Evolutionary conservation across 331 rosid genomes (phyloP).

Genomic region (Malus hybrid): DNA sequence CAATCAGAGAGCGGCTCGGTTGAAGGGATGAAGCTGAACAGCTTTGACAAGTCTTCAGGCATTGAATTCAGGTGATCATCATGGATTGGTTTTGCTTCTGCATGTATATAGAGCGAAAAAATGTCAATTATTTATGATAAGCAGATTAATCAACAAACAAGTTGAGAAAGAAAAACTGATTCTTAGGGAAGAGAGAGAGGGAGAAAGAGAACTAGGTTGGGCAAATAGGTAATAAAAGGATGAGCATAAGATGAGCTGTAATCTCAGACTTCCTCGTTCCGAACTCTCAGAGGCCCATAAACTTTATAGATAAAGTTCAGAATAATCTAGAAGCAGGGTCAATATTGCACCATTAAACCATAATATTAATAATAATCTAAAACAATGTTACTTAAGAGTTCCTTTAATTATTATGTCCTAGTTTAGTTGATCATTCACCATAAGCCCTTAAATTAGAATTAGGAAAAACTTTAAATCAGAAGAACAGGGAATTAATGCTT

Average conservation of each 20-base stretch:
- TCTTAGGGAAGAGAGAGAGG: neutral
- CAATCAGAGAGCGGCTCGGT: conserved; percentile 41
- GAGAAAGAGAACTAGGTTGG: neutral
- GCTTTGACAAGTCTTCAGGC: conserved; percentile 61
- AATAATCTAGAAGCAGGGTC: no score
- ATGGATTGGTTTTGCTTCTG: conserved; percentile 42
- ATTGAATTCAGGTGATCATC: conserved; percentile 23
- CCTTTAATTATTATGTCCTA: no score
- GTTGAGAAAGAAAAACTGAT: neutral
- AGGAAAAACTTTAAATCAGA: no score
- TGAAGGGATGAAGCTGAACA: conserved; percentile 46
- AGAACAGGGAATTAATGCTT: no score
- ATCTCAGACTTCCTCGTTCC: neutral
- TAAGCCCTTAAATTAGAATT: no score
- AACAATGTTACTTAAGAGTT: no score
- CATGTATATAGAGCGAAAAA: neutral
- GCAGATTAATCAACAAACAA: neutral
- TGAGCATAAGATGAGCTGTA: neutral
- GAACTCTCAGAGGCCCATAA: no score
- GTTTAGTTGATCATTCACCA: no score
- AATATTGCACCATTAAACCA: no score
- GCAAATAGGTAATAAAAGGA: neutral
- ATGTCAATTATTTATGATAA: neutral
- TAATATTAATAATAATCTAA: no score
- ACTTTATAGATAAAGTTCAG: no score